These are phyloP conservation scores for Paspalum notatum DNA, from an alignment of 176 grass and related monocot species.

Conservation along the genomic window DNA sequence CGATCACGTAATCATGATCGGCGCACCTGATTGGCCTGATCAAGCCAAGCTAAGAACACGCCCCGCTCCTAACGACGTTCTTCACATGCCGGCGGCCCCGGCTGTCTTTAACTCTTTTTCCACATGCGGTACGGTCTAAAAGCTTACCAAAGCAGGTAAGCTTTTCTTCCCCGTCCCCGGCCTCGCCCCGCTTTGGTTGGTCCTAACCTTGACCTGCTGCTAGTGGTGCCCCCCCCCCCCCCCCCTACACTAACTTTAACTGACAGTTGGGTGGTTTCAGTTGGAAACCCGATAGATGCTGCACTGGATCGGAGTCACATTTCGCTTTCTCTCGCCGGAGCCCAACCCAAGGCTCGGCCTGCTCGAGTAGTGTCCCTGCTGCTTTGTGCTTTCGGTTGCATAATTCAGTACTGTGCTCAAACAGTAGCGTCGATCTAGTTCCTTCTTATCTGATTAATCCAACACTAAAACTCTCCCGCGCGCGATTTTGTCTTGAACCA, in stretches of 20 bases:
- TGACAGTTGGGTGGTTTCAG: not conserved
- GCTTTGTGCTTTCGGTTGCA: not conserved
- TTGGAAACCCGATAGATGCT: not conserved
- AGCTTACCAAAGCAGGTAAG: not conserved
- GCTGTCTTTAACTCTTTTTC: not conserved
- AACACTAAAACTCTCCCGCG: not conserved
- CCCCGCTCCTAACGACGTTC: conserved; percentile 23
- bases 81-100: conserved; percentile 12
- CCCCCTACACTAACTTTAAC: not conserved
- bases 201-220: not conserved
- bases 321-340: not conserved
- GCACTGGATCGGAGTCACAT: not conserved
- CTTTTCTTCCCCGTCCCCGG: conserved; percentile 1
- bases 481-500: not conserved
- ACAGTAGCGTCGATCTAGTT: not conserved
- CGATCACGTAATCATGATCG: not conserved
- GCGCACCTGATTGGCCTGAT: not conserved
- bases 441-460: not conserved
- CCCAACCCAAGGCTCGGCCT: not conserved
- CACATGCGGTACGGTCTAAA: not conserved
- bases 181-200: conserved; percentile 9
- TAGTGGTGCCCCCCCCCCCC: not conserved
- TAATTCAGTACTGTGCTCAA: conserved; percentile 3
- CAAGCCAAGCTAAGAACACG: not conserved
- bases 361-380: too few species aligned